Evolutionary conservation across 1,284 basidiomycete species (phyloP).

Genomic region (Volvariella surrecta): DNA sequence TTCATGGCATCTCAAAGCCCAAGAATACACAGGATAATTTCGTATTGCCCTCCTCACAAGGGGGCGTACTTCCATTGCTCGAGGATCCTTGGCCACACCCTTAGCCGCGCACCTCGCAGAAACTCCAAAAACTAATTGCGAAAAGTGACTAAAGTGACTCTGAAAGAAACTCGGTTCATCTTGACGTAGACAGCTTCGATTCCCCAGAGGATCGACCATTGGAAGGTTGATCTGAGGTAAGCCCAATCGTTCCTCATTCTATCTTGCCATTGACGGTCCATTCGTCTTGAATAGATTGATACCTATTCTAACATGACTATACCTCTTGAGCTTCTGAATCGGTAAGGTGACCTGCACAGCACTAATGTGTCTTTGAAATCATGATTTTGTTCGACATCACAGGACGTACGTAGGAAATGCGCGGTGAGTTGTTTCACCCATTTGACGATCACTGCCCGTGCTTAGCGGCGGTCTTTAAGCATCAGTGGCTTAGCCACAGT

Average conservation of each 20-base stretch:
- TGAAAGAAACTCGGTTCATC: too few relatives aligned
- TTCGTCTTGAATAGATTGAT: slow-evolving; percentile 27
- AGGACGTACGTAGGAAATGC: slow-evolving; percentile 66
- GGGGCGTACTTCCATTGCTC: too few relatives aligned
- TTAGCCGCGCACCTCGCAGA: too few relatives aligned
- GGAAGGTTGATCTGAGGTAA: slow-evolving; percentile 37
- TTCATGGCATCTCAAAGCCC: too few relatives aligned
- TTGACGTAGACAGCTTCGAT: slow-evolving; percentile 17
- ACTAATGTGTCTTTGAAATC: slow-evolving; percentile 1
- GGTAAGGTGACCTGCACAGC: slow-evolving; percentile 24
- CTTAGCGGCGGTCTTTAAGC: slow-evolving; percentile 4
- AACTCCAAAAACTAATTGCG: too few relatives aligned
- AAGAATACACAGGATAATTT: too few relatives aligned
- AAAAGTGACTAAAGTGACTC: too few relatives aligned
- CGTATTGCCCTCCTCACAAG: too few relatives aligned
- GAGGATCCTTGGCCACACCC: too few relatives aligned
- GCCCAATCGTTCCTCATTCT: slow-evolving; percentile 7
- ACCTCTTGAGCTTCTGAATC: slow-evolving; percentile 64
- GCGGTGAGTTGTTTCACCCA: slow-evolving; percentile 28
- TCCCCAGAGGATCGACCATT: slow-evolving; percentile 28
- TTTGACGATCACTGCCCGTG: background rate
- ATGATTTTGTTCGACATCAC: slow-evolving; percentile 1
- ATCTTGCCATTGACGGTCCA: slow-evolving; percentile 2
- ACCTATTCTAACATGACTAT: slow-evolving; percentile 51
- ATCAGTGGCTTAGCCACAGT: slow-evolving; percentile 38